phyloP scores from a whole-genome alignment of 169 alveolate genomes.

The Plasmodium cynomolgi region DNA sequence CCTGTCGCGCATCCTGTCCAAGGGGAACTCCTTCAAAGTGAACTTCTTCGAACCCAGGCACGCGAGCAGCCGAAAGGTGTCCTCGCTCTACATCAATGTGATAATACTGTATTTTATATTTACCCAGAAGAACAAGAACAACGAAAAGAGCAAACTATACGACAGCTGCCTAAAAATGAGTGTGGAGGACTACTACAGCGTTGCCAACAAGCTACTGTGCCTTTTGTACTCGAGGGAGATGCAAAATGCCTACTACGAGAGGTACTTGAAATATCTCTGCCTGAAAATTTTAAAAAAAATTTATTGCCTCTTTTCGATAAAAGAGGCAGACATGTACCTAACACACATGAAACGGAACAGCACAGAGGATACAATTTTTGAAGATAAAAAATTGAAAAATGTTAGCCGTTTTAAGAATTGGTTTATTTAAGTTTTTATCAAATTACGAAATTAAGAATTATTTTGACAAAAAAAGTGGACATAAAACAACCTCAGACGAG shows the following conservation, averaged over 20 bases:
- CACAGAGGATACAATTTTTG: slow-evolving; percentile 18
- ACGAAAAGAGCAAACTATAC: slow-evolving; percentile 12
- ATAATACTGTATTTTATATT: slow-evolving; percentile 46
- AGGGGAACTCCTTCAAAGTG: not conserved
- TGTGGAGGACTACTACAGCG: slow-evolving; percentile 8
- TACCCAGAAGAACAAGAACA: slow-evolving; percentile 32
- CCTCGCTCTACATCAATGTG: slow-evolving; percentile 53
- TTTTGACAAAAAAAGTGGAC: slow-evolving; percentile 12
- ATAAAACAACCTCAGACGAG: slow-evolving; percentile 13
- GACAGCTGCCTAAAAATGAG: slow-evolving; percentile 22
- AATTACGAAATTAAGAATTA: slow-evolving; percentile 42
- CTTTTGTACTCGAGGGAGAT: slow-evolving; percentile 10
- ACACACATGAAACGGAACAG: slow-evolving; percentile 3
- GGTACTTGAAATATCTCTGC: slow-evolving; percentile 37
- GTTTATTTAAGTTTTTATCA: slow-evolving; percentile 15
- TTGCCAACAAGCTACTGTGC: slow-evolving; percentile 36
- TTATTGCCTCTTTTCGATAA: slow-evolving; percentile 16
- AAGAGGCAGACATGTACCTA: slow-evolving; percentile 30
- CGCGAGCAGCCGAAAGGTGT: slow-evolving; percentile 6
- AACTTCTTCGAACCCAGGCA: not conserved
- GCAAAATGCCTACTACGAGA: slow-evolving; percentile 27
- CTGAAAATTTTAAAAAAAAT: slow-evolving; percentile 45
- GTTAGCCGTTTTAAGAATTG: slow-evolving; percentile 1
- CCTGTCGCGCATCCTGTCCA: slow-evolving; percentile 6
- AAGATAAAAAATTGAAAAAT: slow-evolving; percentile 32